Evolutionary conservation across 2,329 filamentous ascomycete species (phyloP), one percentile per base, ranked within the genome.

Genomic region (Aspergillus transmontanensis): DNA sequence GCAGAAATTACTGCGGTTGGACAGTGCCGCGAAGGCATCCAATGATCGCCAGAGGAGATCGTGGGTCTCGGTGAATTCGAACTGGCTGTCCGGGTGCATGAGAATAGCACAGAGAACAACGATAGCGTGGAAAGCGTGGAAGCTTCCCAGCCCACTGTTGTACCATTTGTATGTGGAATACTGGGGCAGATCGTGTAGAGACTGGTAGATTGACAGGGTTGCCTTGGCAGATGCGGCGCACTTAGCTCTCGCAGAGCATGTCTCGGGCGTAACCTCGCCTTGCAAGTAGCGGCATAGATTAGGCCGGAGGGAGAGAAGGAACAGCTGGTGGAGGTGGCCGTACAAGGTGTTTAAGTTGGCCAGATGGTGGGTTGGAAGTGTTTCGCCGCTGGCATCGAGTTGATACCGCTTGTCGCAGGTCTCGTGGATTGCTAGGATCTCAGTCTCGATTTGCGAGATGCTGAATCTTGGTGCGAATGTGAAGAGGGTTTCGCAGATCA

Each of bases 331-430:
- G 34, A 76, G 75, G 58, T 79, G 76, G 61, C 76, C 75, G 62
- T 79, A 76, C 26, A 80, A 71, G 30, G 80, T 79, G 57, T 79
- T 74, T n/a, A 77, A 66, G 63, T 80, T 77, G 53, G 77, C 77
- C 45, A 74, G 68, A 59, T 80, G 78, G 50, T 79, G 73, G 19
- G 68, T 64, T 2, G 71, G 72, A 5, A 78, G 66, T 5, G 72
- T 66, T 3, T 73, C 68, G 23, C 58, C 59, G 39, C 60, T 67
- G 9, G 68, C 61, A 57, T 76, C 70, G 23, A 66, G 58, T 28
- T 69, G 66, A 51, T 78, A 77, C 28, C 72, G 74, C 23, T 66
- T 66, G 51, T 74, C 71, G 60, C 74, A 75, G 48, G 67, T 69
- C 45, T 75, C 71, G 19, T 71, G 75, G n/a, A 76, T 69, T 14